Evolutionary conservation across 2,329 filamentous ascomycete species (phyloP).

Genomic region (Fusarium sp.): DNA sequence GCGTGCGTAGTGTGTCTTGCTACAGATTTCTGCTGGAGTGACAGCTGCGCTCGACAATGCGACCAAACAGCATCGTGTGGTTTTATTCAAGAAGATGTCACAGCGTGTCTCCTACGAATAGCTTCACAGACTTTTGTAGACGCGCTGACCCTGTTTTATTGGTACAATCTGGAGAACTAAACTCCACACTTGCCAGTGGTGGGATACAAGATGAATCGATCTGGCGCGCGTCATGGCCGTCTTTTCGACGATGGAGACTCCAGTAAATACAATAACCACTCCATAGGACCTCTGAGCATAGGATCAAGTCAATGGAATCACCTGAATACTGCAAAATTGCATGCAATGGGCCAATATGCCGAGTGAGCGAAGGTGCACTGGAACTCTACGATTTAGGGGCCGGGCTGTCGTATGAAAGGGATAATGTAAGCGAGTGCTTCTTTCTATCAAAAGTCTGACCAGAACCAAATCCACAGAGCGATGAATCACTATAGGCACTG

Average conservation of each 20-base stretch:
- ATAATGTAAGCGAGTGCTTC: neutral
- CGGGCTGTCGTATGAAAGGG: neutral
- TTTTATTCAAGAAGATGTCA: neutral
- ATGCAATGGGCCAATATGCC: neutral
- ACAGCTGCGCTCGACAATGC: neutral
- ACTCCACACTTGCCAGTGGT: constrained; percentile 16
- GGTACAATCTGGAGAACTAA: neutral
- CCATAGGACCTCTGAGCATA: neutral
- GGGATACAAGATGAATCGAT: neutral
- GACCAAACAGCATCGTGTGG: neutral
- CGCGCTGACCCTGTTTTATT: neutral
- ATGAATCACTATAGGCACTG: neutral
- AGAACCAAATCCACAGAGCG: neutral
- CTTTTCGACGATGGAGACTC: neutral
- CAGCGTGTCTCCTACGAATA: neutral
- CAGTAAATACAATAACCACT: neutral
- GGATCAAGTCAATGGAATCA: neutral
- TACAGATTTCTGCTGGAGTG: neutral
- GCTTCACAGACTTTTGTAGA: neutral
- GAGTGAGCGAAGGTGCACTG: neutral
- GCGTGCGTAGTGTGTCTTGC: neutral
- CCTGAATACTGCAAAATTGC: accelerated
- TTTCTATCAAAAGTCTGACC: neutral
- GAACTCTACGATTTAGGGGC: neutral
- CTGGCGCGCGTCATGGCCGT: constrained; percentile 1